These are phyloP conservation scores for Dipteronia sinensis DNA, from an alignment of 345 rosid genomes.

Conservation along the genomic window DNA sequence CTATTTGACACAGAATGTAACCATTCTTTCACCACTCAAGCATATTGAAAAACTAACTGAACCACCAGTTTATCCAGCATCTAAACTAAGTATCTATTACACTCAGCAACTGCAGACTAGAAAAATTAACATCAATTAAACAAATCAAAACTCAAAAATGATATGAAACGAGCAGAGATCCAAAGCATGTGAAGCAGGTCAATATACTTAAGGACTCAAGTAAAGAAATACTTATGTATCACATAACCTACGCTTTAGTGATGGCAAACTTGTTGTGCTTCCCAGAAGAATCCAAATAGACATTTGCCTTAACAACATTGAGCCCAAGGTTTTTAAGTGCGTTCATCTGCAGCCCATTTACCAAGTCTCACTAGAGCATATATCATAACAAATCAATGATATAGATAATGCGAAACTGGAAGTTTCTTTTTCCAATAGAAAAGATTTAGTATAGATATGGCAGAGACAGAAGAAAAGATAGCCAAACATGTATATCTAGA, in stretches of 20 bases:
- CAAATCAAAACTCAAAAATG: background rate
- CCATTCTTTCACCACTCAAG: background rate
- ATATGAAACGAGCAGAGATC: background rate
- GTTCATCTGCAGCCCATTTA: slow-evolving; percentile 65
- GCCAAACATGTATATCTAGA: background rate
- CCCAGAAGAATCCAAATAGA: slow-evolving; percentile 89
- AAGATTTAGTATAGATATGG: background rate
- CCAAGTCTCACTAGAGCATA: slow-evolving; percentile 5
- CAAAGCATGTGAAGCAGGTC: background rate
- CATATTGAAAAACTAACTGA: background rate
- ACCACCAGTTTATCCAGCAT: background rate
- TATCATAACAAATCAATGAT: background rate
- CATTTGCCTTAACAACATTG: slow-evolving; percentile 93
- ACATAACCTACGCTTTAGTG: slow-evolving; percentile 74
- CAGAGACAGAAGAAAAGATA: background rate
- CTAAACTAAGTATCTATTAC: background rate
- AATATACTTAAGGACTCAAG: background rate
- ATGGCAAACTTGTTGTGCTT: slow-evolving; percentile 88
- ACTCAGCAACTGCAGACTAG: background rate
- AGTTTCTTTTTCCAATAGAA: slow-evolving; percentile 1
- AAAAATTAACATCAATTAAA: background rate
- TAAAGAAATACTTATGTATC: background rate
- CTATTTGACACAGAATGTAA: background rate
- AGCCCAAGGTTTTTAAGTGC: slow-evolving; percentile 90
- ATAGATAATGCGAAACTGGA: background rate